Conservation (phyloP, 306 rosid genomes). For the Prinsepia uniflora region DNA sequence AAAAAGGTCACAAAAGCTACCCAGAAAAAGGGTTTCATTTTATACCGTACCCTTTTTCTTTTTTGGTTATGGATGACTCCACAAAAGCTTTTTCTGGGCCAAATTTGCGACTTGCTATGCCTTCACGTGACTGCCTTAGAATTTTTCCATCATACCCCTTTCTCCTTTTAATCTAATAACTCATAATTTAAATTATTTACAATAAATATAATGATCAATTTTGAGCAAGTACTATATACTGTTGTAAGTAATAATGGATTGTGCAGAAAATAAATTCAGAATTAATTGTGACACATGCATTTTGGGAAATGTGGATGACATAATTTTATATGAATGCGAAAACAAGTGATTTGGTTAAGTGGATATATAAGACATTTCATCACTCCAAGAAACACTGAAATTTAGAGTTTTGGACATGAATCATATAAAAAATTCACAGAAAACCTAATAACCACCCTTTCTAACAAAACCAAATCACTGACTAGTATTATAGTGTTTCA, state of each 20-base stretch:
- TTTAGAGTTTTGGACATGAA: constrained; percentile 46
- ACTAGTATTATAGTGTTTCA: constrained; percentile 32
- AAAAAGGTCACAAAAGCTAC: constrained; percentile 16
- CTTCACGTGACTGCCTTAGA: constrained; percentile 57
- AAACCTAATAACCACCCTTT: constrained; percentile 45
- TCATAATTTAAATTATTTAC: no score
- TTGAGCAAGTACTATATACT: no score
- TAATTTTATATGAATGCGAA: constrained; percentile 22
- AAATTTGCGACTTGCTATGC: constrained; percentile 45
- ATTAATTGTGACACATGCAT: not conserved
- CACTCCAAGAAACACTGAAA: constrained; percentile 79
- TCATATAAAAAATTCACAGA: constrained; percentile 16
- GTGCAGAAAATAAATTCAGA: not conserved
- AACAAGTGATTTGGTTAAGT: constrained; percentile 51
- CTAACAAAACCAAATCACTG: constrained; percentile 26
- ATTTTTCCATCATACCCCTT: constrained; percentile 30
- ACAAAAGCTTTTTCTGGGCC: constrained; percentile 41
- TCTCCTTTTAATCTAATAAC: no score
- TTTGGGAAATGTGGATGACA: constrained; percentile 39
- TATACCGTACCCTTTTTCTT: constrained; percentile 17
- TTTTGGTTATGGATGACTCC: constrained; percentile 31
- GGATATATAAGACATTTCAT: constrained; percentile 52
- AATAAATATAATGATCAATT: no score
- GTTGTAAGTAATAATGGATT: not conserved
- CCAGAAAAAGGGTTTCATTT: constrained; percentile 17